Base-by-base conservation (phyloP, 495 filamentous ascomycete genomes). In the Hyaloscypha bicolor region DNA sequence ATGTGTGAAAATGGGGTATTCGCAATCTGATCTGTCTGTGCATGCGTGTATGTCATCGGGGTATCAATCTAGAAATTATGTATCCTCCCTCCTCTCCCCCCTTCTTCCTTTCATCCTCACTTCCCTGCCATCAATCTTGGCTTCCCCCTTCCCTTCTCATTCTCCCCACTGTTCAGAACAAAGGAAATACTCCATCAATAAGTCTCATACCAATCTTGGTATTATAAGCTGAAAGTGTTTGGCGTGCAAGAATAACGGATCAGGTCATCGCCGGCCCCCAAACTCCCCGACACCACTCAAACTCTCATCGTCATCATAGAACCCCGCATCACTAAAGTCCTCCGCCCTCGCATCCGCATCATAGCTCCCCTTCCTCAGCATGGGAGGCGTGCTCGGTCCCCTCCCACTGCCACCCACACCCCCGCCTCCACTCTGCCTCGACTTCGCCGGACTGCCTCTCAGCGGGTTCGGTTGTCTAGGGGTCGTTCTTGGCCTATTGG, bases 311-410 rank as follows among this genome's bases (percentile, higher is more conserved):
- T 87, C 84, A 66, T 86, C 83, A 68, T 85, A 87, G 75, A 86
- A 86, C 12, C 79, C 81, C 0, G 81, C 81, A 67, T 85, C 82
- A 66, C 82, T 81, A 69, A 86, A 86, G 39, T 86, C 80, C 64
- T 81, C 81, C 33, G 69, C 70, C 67, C 86, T 86, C 0, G 90
- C 90, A 72, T 94, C 91, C 55, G 83, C 80, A 73, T 93, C 91
- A 71, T 94, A 94, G 70, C 85, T 87, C 21, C 79, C 83, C 63
- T 85, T 77, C 16, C 87, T 83, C 76, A 92, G 85, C 73, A 93
- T 87, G 11, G 89, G 89, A 53, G 91, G 90, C 32, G 91, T 93
- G 55, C 81, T 78, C 39, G 83, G 89, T 55, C 83, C 72, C 66
- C 84, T 77, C 12, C 35, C 45, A 14, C 21, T 75, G 58, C 22